Conservation (phyloP, 768 basidiomycete species). For the Serpula lacrymans region DNA sequence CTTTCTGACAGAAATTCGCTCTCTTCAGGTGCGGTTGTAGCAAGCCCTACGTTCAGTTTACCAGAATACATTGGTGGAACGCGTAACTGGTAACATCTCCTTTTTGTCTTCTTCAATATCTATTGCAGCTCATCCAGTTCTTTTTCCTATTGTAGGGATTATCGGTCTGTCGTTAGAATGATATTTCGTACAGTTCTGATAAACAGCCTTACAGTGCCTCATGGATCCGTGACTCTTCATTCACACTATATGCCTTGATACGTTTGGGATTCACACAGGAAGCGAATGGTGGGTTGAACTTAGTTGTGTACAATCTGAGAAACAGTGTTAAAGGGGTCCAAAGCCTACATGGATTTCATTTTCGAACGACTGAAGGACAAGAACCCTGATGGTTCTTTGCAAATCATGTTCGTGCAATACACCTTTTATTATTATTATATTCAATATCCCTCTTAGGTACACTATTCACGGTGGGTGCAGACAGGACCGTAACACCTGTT, state of each 20-base stretch:
- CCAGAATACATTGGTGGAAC: conserved; percentile 91
- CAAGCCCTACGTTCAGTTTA: conserved; percentile 92
- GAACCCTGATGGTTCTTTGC: conserved; percentile 87
- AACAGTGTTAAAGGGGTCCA: conserved; percentile 3
- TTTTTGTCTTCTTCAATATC: conserved; percentile 17
- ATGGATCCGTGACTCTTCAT: conserved; percentile 95
- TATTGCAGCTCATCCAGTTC: background rate
- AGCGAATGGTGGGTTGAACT: conserved; percentile 61
- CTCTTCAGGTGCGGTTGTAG: conserved; percentile 76
- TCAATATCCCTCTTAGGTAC: conserved; percentile 39
- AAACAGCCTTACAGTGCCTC: conserved; percentile 48
- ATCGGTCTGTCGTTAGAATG: conserved; percentile 40
- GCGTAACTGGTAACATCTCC: conserved; percentile 88
- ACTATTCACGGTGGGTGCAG: conserved; percentile 85
- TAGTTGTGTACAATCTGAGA: background rate
- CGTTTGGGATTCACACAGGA: conserved; percentile 93
- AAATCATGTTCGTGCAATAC: conserved; percentile 67
- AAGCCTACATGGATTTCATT: conserved; percentile 91
- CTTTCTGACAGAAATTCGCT: conserved; percentile 1
- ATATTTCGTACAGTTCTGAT: background rate
- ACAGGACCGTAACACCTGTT: no score
- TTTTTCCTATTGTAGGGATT: conserved; percentile 46
- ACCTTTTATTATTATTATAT: background rate
- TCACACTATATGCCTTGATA: conserved; percentile 92
- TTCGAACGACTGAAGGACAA: conserved; percentile 76